Evolutionary conservation across 2,329 filamentous ascomycete species (phyloP).

Genomic region (Ophiostoma populinum): DNA sequence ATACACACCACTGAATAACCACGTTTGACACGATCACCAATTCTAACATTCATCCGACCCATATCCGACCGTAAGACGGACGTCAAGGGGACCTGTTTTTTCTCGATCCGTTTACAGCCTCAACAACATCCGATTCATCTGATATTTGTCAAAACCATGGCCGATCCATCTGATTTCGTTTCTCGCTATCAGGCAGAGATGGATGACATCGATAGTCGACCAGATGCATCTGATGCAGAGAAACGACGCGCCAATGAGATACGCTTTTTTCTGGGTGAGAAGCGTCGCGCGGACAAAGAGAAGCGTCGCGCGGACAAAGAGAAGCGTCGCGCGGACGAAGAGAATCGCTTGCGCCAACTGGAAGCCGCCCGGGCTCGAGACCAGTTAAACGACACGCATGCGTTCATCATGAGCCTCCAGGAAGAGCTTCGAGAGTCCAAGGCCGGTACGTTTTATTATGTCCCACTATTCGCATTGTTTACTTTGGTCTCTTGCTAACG

Average conservation of each 20-base stretch:
- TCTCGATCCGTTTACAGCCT: too few species aligned
- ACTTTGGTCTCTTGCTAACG: not conserved
- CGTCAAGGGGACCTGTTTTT: not conserved
- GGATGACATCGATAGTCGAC: not conserved
- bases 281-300: not conserved
- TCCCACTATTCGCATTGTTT: not conserved
- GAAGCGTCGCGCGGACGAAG: too few species aligned
- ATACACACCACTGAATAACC: too few species aligned
- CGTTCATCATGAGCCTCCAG: not conserved
- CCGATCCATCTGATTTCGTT: not conserved
- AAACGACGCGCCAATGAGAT: not conserved
- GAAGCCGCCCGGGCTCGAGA: not conserved
- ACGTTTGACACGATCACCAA: too few species aligned
- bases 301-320: not conserved
- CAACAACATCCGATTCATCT: not conserved
- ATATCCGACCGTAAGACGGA: not conserved
- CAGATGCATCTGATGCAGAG: not conserved
- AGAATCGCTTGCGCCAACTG: not conserved
- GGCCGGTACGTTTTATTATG: not conserved
- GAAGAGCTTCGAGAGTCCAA: not conserved
- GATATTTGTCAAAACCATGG: not conserved
- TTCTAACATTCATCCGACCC: too few species aligned
- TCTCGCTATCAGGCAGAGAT: not conserved
- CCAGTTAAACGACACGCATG: not conserved
- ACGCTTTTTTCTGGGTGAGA: not conserved